Conservation (phyloP, 2,329 filamentous ascomycete genomes). For the Achaetomium macrosporum region DNA sequence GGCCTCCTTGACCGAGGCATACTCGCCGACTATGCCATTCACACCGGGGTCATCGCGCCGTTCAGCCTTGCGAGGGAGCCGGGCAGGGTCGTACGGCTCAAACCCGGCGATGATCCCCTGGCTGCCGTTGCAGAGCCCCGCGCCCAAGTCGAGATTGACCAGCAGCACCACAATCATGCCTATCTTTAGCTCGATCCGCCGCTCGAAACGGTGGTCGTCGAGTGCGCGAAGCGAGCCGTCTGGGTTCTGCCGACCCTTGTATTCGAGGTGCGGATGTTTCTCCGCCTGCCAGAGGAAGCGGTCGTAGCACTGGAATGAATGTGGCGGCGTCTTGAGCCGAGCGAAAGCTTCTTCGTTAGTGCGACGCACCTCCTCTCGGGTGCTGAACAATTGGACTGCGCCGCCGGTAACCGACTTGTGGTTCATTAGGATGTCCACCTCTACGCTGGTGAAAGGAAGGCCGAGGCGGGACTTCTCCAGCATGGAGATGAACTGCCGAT, state of each 20-base stretch:
- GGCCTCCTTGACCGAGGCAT: conserved; percentile 32
- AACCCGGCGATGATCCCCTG: conserved; percentile 43
- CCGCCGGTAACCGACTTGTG: conserved; percentile 37
- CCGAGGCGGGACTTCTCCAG: conserved; percentile 51
- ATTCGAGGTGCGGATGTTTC: conserved; percentile 25
- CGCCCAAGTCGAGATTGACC: conserved; percentile 39
- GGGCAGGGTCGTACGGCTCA: conserved; percentile 29
- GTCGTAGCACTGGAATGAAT: background rate
- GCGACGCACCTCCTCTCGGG: conserved; percentile 32
- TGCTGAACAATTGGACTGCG: conserved; percentile 42
- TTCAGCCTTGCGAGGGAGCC: conserved; percentile 25
- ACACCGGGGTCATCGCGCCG: conserved; percentile 10
- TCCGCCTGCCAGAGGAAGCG: conserved; percentile 34
- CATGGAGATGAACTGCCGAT: conserved; percentile 47
- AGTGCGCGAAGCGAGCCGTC: conserved; percentile 32
- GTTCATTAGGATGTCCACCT: conserved; percentile 40
- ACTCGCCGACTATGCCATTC: conserved; percentile 31
- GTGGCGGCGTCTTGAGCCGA: conserved; percentile 24
- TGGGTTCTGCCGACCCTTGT: conserved; percentile 20
- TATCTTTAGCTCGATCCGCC: conserved; percentile 39
- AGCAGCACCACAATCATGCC: conserved; percentile 50
- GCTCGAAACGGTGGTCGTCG: conserved; percentile 42
- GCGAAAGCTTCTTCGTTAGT: conserved; percentile 28
- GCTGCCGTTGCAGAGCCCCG: conserved; percentile 42
- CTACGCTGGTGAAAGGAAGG: conserved; percentile 30